Evolutionary conservation across 2,329 filamentous ascomycete species (phyloP).

Genomic region (Hypoxylon sp.): DNA sequence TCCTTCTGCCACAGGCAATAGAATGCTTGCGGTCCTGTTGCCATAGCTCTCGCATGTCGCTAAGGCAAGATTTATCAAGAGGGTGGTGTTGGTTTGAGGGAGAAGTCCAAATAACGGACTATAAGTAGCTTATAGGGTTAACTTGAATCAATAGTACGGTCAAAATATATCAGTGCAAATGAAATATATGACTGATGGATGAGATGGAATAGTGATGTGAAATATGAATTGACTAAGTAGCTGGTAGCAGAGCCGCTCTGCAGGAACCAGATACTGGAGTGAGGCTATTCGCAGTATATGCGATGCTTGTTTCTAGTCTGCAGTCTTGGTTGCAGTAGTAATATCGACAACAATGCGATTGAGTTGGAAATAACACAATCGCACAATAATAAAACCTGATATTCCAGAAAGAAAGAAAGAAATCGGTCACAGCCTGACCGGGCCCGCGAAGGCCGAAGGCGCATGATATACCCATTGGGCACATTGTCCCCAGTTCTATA

Average conservation of each 20-base stretch:
- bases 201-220: constrained; percentile 8
- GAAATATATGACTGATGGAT: constrained; percentile 9
- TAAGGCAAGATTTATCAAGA: constrained; percentile 34
- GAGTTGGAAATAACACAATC: constrained; percentile 33
- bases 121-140: too few species aligned
- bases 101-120: constrained; percentile 17
- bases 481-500: constrained; percentile 22
- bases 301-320: constrained; percentile 40
- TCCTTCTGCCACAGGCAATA: constrained; percentile 65
- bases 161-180: too few species aligned
- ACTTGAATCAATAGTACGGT: too few species aligned
- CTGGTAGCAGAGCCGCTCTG: constrained; percentile 34
- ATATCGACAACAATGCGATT: constrained; percentile 33
- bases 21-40: constrained; percentile 59
- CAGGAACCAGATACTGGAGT: constrained; percentile 40
- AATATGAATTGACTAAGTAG: constrained; percentile 15
- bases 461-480: constrained; percentile 45
- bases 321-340: constrained; percentile 36
- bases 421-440: constrained; percentile 37
- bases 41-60: constrained; percentile 63
- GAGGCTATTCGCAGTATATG: constrained; percentile 48
- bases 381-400: constrained; percentile 37
- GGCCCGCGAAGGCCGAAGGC: constrained; percentile 39
- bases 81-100: constrained; percentile 24
- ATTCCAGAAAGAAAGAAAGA: constrained; percentile 36